Percentiles rank a stretch among this genome's conserved stretches.
phyloP scores from a whole-genome alignment of 2,329 filamentous ascomycete genomes.

The Fonsecaea pugnacius region DNA sequence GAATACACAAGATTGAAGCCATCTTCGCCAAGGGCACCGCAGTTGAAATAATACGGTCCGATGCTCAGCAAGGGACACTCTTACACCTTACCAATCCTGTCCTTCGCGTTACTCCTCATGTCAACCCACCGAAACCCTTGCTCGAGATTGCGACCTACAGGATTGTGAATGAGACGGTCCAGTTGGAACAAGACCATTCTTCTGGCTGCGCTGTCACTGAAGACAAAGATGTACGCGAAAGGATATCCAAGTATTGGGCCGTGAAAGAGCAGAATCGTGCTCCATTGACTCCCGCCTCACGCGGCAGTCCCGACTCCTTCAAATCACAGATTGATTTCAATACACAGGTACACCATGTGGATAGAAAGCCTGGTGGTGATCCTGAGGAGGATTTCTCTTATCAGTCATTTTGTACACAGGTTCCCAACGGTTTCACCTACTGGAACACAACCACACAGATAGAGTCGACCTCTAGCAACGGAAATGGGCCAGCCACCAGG shows the following conservation, averaged over 20 bases:
- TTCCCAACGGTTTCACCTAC: not conserved
- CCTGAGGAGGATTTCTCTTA: constrained; percentile 10
- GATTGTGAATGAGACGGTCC: not conserved
- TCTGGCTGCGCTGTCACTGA: constrained; percentile 7
- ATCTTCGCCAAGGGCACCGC: constrained; percentile 12
- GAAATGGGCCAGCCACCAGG: no score
- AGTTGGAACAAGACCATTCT: not conserved
- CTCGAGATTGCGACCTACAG: constrained; percentile 3
- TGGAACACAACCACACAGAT: not conserved
- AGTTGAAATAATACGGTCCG: not conserved
- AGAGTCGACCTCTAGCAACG: not conserved
- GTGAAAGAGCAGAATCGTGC: constrained; percentile 1
- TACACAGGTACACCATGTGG: not conserved
- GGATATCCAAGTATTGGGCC: constrained; percentile 8
- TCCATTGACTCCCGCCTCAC: not conserved
- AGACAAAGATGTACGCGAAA: constrained; percentile 9
- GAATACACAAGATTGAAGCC: constrained; percentile 17
- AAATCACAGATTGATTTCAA: constrained; percentile 19
- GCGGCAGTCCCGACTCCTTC: constrained; percentile 20
- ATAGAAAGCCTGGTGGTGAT: constrained; percentile 8
- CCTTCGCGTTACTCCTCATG: constrained; percentile 16
- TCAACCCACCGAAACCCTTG: constrained; percentile 14
- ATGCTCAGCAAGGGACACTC: not conserved
- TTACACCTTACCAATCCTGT: not conserved
- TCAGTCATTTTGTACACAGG: constrained; percentile 16